phyloP scores from a whole-genome alignment of 208 protist species.

The Wallacemonas sp. region DNA sequence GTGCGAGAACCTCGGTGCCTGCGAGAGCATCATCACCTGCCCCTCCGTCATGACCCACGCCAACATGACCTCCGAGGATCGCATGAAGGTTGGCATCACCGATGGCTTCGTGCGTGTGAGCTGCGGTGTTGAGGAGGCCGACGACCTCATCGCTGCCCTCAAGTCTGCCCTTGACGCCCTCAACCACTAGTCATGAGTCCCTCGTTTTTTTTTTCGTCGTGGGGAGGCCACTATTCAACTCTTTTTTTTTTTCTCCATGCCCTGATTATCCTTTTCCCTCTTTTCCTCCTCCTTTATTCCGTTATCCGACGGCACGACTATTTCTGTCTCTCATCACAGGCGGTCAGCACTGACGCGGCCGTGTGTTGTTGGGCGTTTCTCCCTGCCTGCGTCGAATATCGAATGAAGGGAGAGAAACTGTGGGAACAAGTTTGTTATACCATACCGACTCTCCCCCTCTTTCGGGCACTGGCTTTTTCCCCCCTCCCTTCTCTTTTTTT shows the following conservation, averaged over 20 bases:
- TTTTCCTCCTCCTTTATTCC: too few relatives aligned
- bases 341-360: too few relatives aligned
- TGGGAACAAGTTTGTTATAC: too few relatives aligned
- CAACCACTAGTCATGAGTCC: slow-evolving; percentile 18
- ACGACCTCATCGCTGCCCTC: slow-evolving; percentile 92
- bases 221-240: too few relatives aligned
- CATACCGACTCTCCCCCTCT: too few relatives aligned
- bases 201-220: slow-evolving; percentile 7
- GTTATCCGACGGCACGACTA: too few relatives aligned
- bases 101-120: slow-evolving; percentile 94
- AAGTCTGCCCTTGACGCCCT: slow-evolving; percentile 87
- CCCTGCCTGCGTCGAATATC: too few relatives aligned
- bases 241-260: not conserved
- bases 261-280: not conserved
- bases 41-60: slow-evolving; percentile 97
- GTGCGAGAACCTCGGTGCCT: slow-evolving; percentile 94
- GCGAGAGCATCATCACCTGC: slow-evolving; percentile 95
- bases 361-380: too few relatives aligned
- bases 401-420: too few relatives aligned
- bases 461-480: too few relatives aligned
- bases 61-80: slow-evolving; percentile 92
- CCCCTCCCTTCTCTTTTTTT: too few relatives aligned
- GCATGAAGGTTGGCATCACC: slow-evolving; percentile 92
- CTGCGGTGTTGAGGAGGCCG: slow-evolving; percentile 94
- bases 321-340: too few relatives aligned